These are phyloP conservation scores for Solanum habrochaites DNA, from an alignment of 257 asterid species.

Conservation along the genomic window DNA sequence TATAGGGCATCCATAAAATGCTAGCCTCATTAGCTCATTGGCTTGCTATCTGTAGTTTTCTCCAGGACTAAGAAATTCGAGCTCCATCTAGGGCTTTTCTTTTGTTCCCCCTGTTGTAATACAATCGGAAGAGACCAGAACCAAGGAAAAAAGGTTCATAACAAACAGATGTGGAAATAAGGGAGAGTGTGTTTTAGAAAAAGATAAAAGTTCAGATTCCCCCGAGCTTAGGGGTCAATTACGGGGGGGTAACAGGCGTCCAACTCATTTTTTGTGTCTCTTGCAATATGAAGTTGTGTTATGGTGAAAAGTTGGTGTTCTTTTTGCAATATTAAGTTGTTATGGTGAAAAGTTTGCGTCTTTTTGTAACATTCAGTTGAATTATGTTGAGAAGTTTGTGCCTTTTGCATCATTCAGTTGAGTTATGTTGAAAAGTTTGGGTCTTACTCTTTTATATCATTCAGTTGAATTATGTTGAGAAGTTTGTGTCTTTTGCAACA, in stretches of 20 bases:
- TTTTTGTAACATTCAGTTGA: not conserved
- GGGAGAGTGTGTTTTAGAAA: not conserved
- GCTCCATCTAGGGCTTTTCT: not conserved
- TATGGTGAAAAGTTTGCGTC: not conserved
- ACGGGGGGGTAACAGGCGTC: too few species aligned
- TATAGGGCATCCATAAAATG: too few species aligned
- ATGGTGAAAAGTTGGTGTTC: not conserved
- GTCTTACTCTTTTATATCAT: not conserved
- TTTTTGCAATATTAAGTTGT: not conserved
- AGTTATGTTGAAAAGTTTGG: too few species aligned
- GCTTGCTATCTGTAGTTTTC: too few species aligned
- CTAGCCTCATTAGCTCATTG: too few species aligned
- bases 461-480: not conserved
- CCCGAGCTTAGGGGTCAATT: too few species aligned
- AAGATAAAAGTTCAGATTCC: too few species aligned
- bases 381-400: too few species aligned
- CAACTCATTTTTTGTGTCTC: not conserved
- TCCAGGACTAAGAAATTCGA: too few species aligned
- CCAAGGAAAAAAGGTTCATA: not conserved
- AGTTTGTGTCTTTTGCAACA: not conserved
- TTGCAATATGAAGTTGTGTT: not conserved
- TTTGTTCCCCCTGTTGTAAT: not conserved
- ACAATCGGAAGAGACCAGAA: not conserved
- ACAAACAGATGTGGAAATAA: not conserved
- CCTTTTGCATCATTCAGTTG: too few species aligned